Base-by-base conservation (phyloP, 2,329 filamentous ascomycete species). In the Balansia obtecta region DNA sequence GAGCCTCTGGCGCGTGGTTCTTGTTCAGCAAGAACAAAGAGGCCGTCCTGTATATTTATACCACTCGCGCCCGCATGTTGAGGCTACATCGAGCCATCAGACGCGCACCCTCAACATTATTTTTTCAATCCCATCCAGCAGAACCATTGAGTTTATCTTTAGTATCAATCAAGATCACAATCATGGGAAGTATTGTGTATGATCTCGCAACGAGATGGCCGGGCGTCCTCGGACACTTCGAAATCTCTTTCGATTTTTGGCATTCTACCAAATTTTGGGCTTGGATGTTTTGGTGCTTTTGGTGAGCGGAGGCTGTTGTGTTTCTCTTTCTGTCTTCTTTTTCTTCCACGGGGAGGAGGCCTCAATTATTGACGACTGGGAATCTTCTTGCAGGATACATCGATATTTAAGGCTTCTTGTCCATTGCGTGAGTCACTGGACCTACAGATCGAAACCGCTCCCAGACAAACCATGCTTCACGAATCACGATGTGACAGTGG, bases 381-480 rank as follows among this genome's bases (percentile, higher is more conserved):
- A 32, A 18, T 16, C 11, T 34, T 41, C 16, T 47, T 15, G 27
- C 51, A 95, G 90, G 81, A 62, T 91, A 54, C 88, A 94, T 74
- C 85, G 91, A 58, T 96, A 96, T 70, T 62, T 88, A 54, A 86
- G 91, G 56, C 77, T 95, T 58, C 73, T 95, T 59, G 83, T 95
- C 58, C 93, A 96, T 65, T 81, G 87, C 60, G 71, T 86, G 60
- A 88, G 86, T 60, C 90, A 94, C 65, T 93, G 88, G 86, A 75
- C 74, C 11, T 95, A 95, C 71, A 86, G 82, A 67, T 89, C 90
- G 27, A 86, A 89, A 54, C 86, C 86, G 41, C 85, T 91, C 50
- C 85, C 88, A 40, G 79, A 81, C 52, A 86, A 88, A 55, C 88
- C 91, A n/a, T 82, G 75, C 43, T 83, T 89, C 64, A 88, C 82